Percentiles rank a stretch among this genome's conserved stretches.
Evolutionary conservation across 1,139 yeast species (phyloP).

Genomic region (Suhomyces guaymorum): DNA sequence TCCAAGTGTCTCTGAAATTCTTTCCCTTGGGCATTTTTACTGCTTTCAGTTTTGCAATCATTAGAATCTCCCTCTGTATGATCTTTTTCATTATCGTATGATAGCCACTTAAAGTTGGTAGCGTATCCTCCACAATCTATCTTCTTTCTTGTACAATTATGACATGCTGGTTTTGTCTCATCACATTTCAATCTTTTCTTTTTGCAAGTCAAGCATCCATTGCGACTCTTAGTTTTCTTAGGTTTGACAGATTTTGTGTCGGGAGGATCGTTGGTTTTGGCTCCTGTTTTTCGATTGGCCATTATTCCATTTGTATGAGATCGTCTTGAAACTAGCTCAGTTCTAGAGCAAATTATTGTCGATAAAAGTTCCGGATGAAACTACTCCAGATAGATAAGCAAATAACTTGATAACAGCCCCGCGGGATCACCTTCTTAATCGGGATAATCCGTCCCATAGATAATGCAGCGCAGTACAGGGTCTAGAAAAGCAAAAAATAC

Average conservation of each 20-base stretch:
- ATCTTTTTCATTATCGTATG: conserved; percentile 29
- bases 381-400: conserved; percentile 11
- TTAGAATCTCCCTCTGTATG: conserved; percentile 2
- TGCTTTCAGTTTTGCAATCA: too few species aligned
- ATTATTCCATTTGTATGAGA: conserved; percentile 1
- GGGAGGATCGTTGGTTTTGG: too few species aligned
- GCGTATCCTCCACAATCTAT: conserved; percentile 64
- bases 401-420: conserved; percentile 1
- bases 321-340: background rate
- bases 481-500: too few species aligned
- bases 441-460: too few species aligned
- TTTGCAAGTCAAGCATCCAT: conserved; percentile 59
- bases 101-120: conserved; percentile 63
- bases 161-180: conserved; percentile 55
- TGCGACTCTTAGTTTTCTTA: conserved; percentile 34
- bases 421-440: conserved; percentile 9
- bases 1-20: conserved; percentile 49
- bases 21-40: too few species aligned
- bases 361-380: conserved; percentile 5
- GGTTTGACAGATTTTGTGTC: conserved; percentile 10
- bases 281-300: too few species aligned
- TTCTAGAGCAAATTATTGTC: conserved; percentile 4
- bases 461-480: too few species aligned
- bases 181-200: conserved; percentile 59
- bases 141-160: conserved; percentile 45